Evolutionary conservation across 768 basidiomycete genomes (phyloP).

Genomic region (Mycena amicta): DNA sequence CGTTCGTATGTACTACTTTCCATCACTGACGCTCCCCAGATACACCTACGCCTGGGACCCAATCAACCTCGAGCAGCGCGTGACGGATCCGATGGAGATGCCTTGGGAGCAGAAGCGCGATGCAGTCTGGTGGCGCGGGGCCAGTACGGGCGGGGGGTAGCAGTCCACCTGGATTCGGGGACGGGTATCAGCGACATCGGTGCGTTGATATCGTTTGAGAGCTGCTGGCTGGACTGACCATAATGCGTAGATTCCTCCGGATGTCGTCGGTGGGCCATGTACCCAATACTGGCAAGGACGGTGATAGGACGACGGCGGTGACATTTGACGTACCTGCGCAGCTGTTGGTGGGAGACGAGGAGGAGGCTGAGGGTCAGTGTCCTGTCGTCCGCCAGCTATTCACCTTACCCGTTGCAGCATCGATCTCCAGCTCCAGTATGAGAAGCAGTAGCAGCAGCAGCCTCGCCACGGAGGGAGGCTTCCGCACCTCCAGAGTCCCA

Average conservation of each 20-base stretch:
- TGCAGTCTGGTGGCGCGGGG: conserved; percentile 92
- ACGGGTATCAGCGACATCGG: conserved; percentile 88
- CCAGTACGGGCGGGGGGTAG: conserved; percentile 94
- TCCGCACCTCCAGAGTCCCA: conserved; percentile 64
- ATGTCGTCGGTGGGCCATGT: conserved; percentile 59
- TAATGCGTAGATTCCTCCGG: conserved; percentile 63
- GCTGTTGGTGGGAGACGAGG: conserved; percentile 42
- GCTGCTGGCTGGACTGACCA: too few relatives aligned
- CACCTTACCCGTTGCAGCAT: conserved; percentile 27
- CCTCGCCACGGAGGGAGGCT: conserved; percentile 40
- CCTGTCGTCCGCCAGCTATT: background rate
- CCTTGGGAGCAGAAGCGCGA: conserved; percentile 90
- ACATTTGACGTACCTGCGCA: conserved; percentile 21
- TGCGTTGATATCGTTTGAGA: conserved; percentile 27
- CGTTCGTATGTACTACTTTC: background rate
- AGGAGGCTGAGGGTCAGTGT: background rate
- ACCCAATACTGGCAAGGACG: background rate
- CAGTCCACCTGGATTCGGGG: conserved; percentile 80
- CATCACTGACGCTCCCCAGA: background rate
- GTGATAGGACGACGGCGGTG: conserved; percentile 13
- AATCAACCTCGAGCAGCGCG: conserved; percentile 68
- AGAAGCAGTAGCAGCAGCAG: conserved; percentile 52
- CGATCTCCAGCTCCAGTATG: conserved; percentile 31
- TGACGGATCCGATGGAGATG: conserved; percentile 82
- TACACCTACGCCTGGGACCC: conserved; percentile 95